Evolutionary conservation across 2,329 filamentous ascomycete genomes (phyloP), one percentile per base, ranked within the genome.

Genomic region (Nannizziopsis barbatae): DNA sequence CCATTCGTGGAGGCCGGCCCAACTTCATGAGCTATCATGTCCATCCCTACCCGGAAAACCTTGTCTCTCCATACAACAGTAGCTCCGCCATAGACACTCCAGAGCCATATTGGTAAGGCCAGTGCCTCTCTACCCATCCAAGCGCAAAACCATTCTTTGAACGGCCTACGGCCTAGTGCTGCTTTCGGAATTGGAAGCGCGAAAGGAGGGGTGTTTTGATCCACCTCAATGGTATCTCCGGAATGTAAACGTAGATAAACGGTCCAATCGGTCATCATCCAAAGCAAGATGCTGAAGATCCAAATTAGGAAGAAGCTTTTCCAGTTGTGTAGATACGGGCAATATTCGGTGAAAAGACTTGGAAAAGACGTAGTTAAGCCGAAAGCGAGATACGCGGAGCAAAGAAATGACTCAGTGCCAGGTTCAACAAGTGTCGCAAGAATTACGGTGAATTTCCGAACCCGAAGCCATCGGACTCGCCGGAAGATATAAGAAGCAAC

Each of bases 401-500:
- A 95, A 0, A 96, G 62, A 31, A 98, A 76, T 22, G 83, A 84
- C 65, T 98, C 92, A 0, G 93, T 88, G 1, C 88, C 89, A 0
- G 90, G 92, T 62, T 98, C 92, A 2, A 95, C 86, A 1, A 95
- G 71, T 0, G 93, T 96, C 0, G 92, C 93, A 0, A 84, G 72
- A 1, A 86, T 75, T 11, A 98, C 92, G 0, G 90, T 95, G 71
- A 87, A 96, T 65, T 98, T 98, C 40, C 92, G 76, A 1, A 95
- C 93, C 5, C 92, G 79, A 18, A 96, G 72, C 92, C 92, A 98
- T 45, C 92, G 78, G 3, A 89, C 82, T 18, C 92, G 77, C 10
- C 92, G 81, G 4, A 82, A 84, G 40, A 86, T 75, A 61, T 95
- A 96, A 22, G 85, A 81, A 3, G 64, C 61, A 1, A 95, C 73